These are phyloP conservation scores for Lactarius sp. DNA, from an alignment of 768 basidiomycete species.

Conservation along the genomic window DNA sequence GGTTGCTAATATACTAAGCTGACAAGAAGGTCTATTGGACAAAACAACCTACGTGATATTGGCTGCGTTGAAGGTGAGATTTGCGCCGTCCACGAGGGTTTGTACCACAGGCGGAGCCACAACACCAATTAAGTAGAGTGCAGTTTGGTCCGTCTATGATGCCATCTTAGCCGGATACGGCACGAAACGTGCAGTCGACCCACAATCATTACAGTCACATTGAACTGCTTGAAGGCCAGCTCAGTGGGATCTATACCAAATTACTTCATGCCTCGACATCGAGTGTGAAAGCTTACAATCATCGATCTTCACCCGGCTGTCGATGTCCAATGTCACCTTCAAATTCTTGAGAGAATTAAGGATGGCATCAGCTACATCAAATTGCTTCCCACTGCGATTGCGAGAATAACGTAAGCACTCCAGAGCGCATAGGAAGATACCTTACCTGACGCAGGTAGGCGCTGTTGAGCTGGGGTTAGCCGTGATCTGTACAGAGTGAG, in stretches of 20 bases:
- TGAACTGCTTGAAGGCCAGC: constrained; percentile 52
- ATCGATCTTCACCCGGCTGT: constrained; percentile 54
- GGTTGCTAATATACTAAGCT: constrained; percentile 25
- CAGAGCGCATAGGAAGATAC: background rate
- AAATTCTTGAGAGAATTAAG: constrained; percentile 57
- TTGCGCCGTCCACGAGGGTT: constrained; percentile 53
- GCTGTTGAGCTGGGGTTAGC: constrained; percentile 48
- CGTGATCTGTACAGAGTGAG: constrained; percentile 39
- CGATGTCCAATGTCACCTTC: constrained; percentile 51
- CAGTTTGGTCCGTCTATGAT: constrained; percentile 53
- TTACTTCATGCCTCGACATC: constrained; percentile 1
- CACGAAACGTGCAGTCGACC: constrained; percentile 21
- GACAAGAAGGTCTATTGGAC: background rate
- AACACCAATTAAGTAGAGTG: constrained; percentile 63
- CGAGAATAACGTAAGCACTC: background rate
- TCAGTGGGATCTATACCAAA: constrained; percentile 44
- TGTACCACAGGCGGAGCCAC: constrained; percentile 65
- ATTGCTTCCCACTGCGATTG: constrained; percentile 61
- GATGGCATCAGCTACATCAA: constrained; percentile 56
- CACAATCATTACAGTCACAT: constrained; percentile 53
- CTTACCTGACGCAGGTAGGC: constrained; percentile 56
- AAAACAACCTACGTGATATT: constrained; percentile 46
- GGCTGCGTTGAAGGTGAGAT: constrained; percentile 50
- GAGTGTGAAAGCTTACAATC: constrained; percentile 45
- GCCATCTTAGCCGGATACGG: constrained; percentile 6